phyloP scores from a whole-genome alignment of 2,329 filamentous ascomycete species.

The Daldinia sp. region DNA sequence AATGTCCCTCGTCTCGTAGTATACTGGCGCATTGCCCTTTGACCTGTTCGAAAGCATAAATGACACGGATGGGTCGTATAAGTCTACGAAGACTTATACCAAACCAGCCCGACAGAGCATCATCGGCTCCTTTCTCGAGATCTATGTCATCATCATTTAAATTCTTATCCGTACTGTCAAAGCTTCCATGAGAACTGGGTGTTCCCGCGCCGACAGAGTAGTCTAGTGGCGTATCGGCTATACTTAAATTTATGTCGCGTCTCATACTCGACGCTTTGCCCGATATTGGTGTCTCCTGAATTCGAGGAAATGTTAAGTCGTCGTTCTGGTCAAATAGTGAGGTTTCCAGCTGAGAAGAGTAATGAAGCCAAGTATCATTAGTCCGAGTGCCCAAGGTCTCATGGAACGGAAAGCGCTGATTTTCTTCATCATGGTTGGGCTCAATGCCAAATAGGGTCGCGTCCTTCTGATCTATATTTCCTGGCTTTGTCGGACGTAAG shows the following conservation, averaged over 20 bases:
- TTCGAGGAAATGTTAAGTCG: not conserved
- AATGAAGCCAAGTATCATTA: not conserved
- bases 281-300: not conserved
- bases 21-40: conserved; percentile 28
- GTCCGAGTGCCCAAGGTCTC: not conserved
- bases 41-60: conserved; percentile 30
- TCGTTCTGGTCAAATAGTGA: not conserved
- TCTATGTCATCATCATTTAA: conserved; percentile 18
- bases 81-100: conserved; percentile 31
- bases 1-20: conserved; percentile 34
- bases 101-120: conserved; percentile 31
- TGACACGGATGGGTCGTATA: conserved; percentile 21
- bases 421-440: not conserved
- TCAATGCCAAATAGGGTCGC: not conserved
- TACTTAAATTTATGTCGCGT: not conserved
- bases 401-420: not conserved
- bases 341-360: not conserved
- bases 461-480: not conserved
- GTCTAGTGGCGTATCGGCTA: not conserved
- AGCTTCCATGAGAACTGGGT: not conserved
- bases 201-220: not conserved
- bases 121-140: conserved; percentile 33
- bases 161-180: not conserved
- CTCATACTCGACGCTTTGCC: not conserved
- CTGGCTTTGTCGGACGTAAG: not conserved